A percentile compares a stretch with the other conserved stretches of the same genome.
These are phyloP conservation scores for Thalassiosira profunda DNA, from an alignment of 108 stramenopile genomes.

Conservation along the genomic window DNA sequence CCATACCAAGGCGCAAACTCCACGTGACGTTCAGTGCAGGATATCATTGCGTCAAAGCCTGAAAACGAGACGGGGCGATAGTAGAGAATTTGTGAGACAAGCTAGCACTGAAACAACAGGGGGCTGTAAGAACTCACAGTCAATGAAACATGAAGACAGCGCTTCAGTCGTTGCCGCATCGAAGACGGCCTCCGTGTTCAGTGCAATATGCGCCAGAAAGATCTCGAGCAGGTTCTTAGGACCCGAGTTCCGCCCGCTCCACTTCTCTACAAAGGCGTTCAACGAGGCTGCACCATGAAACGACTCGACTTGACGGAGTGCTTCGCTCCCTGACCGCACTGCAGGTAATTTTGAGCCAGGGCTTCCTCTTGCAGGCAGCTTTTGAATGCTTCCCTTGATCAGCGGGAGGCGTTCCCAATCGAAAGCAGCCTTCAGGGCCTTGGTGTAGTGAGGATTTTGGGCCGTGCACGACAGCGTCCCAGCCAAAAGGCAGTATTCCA, in stretches of 20 bases:
- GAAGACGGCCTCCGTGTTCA: slow-evolving; percentile 64
- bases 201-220: slow-evolving; percentile 67
- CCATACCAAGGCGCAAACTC: slow-evolving; percentile 27
- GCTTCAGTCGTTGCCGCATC: slow-evolving; percentile 43
- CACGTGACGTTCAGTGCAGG: background rate
- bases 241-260: slow-evolving; percentile 63
- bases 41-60: slow-evolving; percentile 33
- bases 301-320: background rate
- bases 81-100: background rate
- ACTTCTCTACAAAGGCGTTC: slow-evolving; percentile 48
- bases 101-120: background rate
- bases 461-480: slow-evolving; percentile 54
- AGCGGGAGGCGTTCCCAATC: slow-evolving; percentile 24
- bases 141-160: slow-evolving; percentile 56
- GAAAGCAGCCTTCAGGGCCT: slow-evolving; percentile 5
- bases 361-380: background rate
- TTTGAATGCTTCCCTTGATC: slow-evolving; percentile 5
- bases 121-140: slow-evolving; percentile 46
- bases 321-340: slow-evolving; percentile 1
- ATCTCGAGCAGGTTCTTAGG: slow-evolving; percentile 59
- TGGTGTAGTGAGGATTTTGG: slow-evolving; percentile 41
- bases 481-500: slow-evolving; percentile 64
- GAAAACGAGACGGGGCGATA: background rate
- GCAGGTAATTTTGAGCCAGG: background rate
- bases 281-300: slow-evolving; percentile 29